Base-by-base conservation (phyloP, 2,329 filamentous ascomycete species). In the Penicillium sp. region DNA sequence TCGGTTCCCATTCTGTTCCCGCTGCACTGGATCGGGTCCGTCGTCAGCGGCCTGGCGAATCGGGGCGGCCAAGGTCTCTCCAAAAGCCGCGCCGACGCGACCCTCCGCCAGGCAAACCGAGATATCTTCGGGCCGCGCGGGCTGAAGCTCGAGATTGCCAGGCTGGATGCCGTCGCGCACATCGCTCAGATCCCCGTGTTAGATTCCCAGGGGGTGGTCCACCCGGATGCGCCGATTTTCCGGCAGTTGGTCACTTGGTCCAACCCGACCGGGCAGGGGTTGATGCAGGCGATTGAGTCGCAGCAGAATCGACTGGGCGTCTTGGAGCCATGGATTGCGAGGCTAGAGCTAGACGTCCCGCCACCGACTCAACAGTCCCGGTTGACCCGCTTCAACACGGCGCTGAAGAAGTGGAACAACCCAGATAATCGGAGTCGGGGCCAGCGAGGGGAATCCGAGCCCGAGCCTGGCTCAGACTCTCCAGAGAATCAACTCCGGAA, bases 291-390 rank as follows among this genome's bases (percentile, higher is more conserved):
- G 7, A 2, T 46, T 4, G 33, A 50, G 20, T 21, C 49, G 10
- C 39, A 41, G 18, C 37, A 38, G 18, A 45, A 31, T 17, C 34
- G 50, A 6, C 42, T 60, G 10, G 29, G 27, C 4, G 33, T 49
- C 10, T 31, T 61, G 26, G 39, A 48, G 27, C 56, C 56, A 6
- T 61, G 57, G 56, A 58, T 60, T 41, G 52, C 53, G 3, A 48
- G 50, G 16, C 27, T 59, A 11, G 49, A 58, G 8, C 19, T 57
- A 27, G 43, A 55, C 25, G 25, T 47, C 30, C 18, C 47, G 23
- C 50, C 57, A 3, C 53, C 50, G 48, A 51, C 47, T 11, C 43
- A 47, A 0, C 50, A 57, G 34, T 55, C 53, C 2, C 51, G 35
- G 16, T 43, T 60, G 23, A 48, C 45, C 2, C 40, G 53, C 6